Evolutionary conservation across 306 rosid species (phyloP).

Genomic region (Lotus japonicus): DNA sequence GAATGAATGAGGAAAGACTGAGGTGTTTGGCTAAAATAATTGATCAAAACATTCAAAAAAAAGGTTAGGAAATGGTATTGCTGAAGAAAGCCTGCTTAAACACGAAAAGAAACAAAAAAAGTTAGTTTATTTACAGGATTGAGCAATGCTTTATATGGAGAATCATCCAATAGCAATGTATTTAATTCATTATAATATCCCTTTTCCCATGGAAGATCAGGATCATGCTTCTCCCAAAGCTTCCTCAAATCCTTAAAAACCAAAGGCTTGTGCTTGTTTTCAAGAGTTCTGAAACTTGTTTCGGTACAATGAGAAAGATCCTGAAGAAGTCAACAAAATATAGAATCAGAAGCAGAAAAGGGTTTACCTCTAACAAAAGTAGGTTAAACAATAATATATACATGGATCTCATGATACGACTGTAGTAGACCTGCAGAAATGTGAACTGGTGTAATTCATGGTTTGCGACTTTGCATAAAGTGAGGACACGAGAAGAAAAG

Average conservation of each 20-base stretch:
- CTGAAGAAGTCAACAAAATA: constrained; percentile 26
- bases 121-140: constrained; percentile 39
- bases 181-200: constrained; percentile 58
- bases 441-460: too few relatives aligned
- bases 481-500: too few relatives aligned
- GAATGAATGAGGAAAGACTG: constrained; percentile 59
- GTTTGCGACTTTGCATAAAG: too few relatives aligned
- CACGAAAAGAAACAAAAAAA: not conserved
- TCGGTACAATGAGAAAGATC: constrained; percentile 59
- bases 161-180: constrained; percentile 71
- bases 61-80: not conserved
- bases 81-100: not conserved
- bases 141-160: constrained; percentile 73
- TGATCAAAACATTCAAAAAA: not conserved
- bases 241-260: constrained; percentile 68
- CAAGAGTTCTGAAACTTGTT: constrained; percentile 47
- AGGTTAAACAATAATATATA: too few relatives aligned
- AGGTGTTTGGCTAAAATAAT: constrained; percentile 44
- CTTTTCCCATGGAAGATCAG: constrained; percentile 66
- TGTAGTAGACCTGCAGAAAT: too few relatives aligned
- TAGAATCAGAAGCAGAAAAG: not conserved
- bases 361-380: too few relatives aligned
- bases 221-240: constrained; percentile 69
- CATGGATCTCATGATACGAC: too few relatives aligned
- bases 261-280: constrained; percentile 49